These are phyloP conservation scores for Helichrysum umbraculigerum DNA, from an alignment of 129 eudicot species.

Conservation along the genomic window DNA sequence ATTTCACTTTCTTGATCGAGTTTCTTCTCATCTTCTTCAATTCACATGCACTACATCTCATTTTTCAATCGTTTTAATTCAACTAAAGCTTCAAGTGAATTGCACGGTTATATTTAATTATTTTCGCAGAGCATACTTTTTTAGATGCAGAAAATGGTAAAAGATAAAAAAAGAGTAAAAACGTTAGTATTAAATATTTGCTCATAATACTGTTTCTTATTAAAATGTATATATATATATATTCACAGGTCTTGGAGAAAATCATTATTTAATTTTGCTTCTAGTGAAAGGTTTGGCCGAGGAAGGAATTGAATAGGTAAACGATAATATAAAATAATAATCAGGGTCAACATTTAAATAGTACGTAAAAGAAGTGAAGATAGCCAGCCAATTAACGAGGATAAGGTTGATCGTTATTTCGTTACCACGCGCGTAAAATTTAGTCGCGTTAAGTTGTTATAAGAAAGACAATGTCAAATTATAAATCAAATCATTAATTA, in stretches of 20 bases:
- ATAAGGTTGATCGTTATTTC: constrained; percentile 1
- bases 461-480: background rate
- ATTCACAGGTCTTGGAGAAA: background rate
- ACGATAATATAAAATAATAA: constrained; percentile 38
- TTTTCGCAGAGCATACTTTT: too few relatives aligned
- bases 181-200: too few relatives aligned
- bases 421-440: constrained; percentile 14
- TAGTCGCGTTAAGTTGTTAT: background rate
- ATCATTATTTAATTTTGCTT: constrained; percentile 19
- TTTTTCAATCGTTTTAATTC: too few relatives aligned
- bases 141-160: too few relatives aligned
- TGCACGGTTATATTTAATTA: too few relatives aligned
- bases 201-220: too few relatives aligned
- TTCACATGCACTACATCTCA: too few relatives aligned
- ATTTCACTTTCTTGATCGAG: too few relatives aligned
- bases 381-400: background rate
- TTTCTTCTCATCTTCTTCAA: too few relatives aligned
- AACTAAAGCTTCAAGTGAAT: too few relatives aligned
- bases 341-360: constrained; percentile 47
- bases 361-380: constrained; percentile 31
- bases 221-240: too few relatives aligned
- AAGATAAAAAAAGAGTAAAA: too few relatives aligned
- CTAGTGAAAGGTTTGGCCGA: constrained; percentile 30
- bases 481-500: background rate
- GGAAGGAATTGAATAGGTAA: constrained; percentile 35